These are phyloP conservation scores for Sugiyamaella xylanicola DNA, from an alignment of 1,139 yeast genomes.

Conservation along the genomic window DNA sequence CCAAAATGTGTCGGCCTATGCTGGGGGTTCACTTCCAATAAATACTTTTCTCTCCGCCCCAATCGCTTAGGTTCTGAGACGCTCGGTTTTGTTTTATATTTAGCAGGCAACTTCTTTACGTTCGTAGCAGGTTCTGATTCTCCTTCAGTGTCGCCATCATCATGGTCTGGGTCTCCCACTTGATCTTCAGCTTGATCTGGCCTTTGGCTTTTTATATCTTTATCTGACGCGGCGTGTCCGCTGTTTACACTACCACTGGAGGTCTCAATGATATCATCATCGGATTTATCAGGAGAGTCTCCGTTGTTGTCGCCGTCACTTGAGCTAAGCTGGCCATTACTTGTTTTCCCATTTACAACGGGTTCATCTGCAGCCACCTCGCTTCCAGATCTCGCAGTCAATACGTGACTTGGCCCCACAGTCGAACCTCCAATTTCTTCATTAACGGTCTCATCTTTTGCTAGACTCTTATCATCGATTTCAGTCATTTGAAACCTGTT, in stretches of 20 bases:
- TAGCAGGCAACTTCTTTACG: neutral
- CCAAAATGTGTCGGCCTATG: neutral
- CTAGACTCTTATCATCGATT: neutral
- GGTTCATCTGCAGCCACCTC: neutral
- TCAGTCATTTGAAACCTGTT: slow-evolving; percentile 7
- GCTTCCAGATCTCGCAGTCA: neutral
- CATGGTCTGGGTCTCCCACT: neutral
- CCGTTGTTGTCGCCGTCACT: too few species aligned
- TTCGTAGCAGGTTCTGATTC: neutral
- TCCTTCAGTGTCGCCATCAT: neutral
- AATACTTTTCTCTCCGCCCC: slow-evolving; percentile 11
- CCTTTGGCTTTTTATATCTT: too few species aligned
- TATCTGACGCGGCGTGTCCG: too few species aligned
- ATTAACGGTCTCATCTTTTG: neutral
- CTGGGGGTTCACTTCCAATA: slow-evolving; percentile 10
- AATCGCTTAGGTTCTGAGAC: slow-evolving; percentile 2
- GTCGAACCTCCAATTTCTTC: neutral
- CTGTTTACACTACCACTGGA: too few species aligned
- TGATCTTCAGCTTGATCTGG: neutral
- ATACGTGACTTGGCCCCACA: neutral
- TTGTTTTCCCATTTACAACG: too few species aligned
- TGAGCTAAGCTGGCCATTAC: too few species aligned
- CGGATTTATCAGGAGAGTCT: too few species aligned
- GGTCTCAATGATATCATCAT: too few species aligned
- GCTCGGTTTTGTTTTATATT: neutral